These are phyloP conservation scores for Phytophthora litchii DNA, from an alignment of 352 stramenopile species.

Conservation along the genomic window DNA sequence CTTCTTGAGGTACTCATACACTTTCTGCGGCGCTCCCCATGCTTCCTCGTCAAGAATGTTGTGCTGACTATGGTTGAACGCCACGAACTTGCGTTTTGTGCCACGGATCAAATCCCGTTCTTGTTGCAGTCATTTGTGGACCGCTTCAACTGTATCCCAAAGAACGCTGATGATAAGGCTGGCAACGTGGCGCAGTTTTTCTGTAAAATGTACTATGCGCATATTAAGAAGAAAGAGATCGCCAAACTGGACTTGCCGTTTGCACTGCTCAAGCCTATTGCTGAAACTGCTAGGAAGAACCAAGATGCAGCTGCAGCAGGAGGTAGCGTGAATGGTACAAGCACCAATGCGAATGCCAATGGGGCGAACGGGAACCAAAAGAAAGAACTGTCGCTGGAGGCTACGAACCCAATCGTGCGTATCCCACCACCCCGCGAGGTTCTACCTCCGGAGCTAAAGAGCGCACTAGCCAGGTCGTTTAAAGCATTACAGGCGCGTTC, in stretches of 20 bases:
- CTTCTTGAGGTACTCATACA: slow-evolving; percentile 86
- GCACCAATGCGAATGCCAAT: slow-evolving; percentile 28
- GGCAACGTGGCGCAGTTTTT: slow-evolving; percentile 83
- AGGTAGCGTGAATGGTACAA: slow-evolving; percentile 30
- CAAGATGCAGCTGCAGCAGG: slow-evolving; percentile 52
- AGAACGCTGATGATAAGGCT: slow-evolving; percentile 73
- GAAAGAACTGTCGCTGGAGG: slow-evolving; percentile 77
- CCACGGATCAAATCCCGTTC: slow-evolving; percentile 80
- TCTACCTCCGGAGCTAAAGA: slow-evolving; percentile 76
- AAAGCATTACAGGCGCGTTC: slow-evolving; percentile 75
- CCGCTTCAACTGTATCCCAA: slow-evolving; percentile 74
- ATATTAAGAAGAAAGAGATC: slow-evolving; percentile 86
- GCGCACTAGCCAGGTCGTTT: slow-evolving; percentile 67
- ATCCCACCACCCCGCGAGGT: slow-evolving; percentile 76
- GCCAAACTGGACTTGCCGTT: slow-evolving; percentile 78
- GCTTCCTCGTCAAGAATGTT: slow-evolving; percentile 84
- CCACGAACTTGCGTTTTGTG: slow-evolving; percentile 84
- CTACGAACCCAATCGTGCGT: slow-evolving; percentile 74
- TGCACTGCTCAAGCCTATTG: slow-evolving; percentile 72
- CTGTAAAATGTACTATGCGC: slow-evolving; percentile 83
- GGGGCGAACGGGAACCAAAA: slow-evolving; percentile 56
- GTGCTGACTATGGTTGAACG: slow-evolving; percentile 84
- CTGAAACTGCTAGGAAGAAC: slow-evolving; percentile 82
- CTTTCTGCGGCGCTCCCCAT: slow-evolving; percentile 73
- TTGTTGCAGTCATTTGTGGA: slow-evolving; percentile 86